A percentile compares a stretch with the other conserved stretches of the same genome.
phyloP scores from a whole-genome alignment of 2,329 filamentous ascomycete genomes.

The Colletotrichum ledebouriae region DNA sequence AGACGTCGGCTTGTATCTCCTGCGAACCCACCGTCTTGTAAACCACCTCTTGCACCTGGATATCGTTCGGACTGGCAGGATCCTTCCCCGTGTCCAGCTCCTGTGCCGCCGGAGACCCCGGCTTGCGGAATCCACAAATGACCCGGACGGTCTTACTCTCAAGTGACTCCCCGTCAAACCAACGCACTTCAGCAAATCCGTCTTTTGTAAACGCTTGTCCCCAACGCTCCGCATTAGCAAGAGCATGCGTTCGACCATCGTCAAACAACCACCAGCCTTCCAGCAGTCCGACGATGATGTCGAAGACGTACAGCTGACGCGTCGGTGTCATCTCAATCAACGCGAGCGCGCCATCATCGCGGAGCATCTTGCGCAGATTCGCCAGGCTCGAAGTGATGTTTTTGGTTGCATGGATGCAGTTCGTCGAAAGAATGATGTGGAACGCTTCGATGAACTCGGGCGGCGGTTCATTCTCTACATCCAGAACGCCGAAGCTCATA shows the following conservation, averaged over 20 bases:
- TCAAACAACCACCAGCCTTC: constrained; percentile 54
- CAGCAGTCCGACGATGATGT: constrained; percentile 51
- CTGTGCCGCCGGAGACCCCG: too few relatives aligned
- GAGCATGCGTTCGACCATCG: constrained; percentile 47
- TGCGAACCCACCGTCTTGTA: constrained; percentile 15
- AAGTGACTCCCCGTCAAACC: constrained; percentile 44
- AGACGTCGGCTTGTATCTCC: constrained; percentile 13
- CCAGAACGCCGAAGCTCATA: constrained; percentile 48
- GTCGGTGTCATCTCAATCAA: constrained; percentile 49
- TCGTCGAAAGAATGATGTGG: constrained; percentile 52
- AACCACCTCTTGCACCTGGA: constrained; percentile 15
- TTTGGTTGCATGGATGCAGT: constrained; percentile 51
- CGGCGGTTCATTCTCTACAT: constrained; percentile 48
- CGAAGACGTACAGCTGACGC: constrained; percentile 46
- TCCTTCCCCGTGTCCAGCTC: background rate
- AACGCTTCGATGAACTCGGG: constrained; percentile 42
- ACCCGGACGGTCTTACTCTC: constrained; percentile 44
- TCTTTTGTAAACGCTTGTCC: constrained; percentile 41
- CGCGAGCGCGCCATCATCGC: constrained; percentile 48
- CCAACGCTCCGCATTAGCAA: constrained; percentile 45
- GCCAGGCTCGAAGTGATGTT: background rate
- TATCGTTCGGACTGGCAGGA: background rate
- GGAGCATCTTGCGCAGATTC: constrained; percentile 46
- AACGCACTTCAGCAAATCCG: constrained; percentile 47
- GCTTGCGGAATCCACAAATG: constrained; percentile 7